Base-by-base conservation (phyloP, 2,329 filamentous ascomycete species). In the Verticillium dahliae region DNA sequence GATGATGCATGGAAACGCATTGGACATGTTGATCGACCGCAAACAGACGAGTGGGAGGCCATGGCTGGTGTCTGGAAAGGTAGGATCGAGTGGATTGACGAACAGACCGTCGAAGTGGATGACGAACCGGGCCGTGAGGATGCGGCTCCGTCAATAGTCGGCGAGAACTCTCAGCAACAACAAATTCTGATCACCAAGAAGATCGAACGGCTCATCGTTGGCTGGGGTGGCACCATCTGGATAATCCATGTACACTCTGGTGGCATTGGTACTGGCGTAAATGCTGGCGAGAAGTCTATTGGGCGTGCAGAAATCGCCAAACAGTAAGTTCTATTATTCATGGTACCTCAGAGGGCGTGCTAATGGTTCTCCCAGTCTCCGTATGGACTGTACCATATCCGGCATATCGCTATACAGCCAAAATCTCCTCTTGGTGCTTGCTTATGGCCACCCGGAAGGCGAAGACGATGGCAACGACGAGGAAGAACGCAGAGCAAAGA, bases 1-100 rank as follows among this genome's bases (percentile, higher is more conserved):
- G 93, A 97, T 15, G 88, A 90, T 66, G 91, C 93, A 2, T 99
- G 96, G 96, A 96, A 95, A 74, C 85, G 94, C 10, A 91, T 99
- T 65, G 93, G 91, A 31, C 94, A 98, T 71, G 89, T 96, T 63
- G 92, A 96, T 71, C 86, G 92, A 54, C 95, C 95, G 1, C 90
- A 92, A 69, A 90, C 90, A 5, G 87, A 90, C 9, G 88, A 90
- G 61, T 98, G 95, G 92, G 92, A 97, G 67, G 92, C 96, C 52
- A 97, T 99, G 93, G 93, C 93, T 0, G 86, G 90, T 56, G 91
- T 97, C 4, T 98, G 95, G 93, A 97, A 94, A 76, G 91, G 91
- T 2, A 84, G 93, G 27, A 87, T 88, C 1, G 92, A 98, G 72
- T 99, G 95, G 95, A 89, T 98, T 55, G 91, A 98, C 69, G 90